Evolutionary conservation across 2,329 filamentous ascomycete species (phyloP), one percentile per base, ranked within the genome.

Genomic region (Periconia digitata): DNA sequence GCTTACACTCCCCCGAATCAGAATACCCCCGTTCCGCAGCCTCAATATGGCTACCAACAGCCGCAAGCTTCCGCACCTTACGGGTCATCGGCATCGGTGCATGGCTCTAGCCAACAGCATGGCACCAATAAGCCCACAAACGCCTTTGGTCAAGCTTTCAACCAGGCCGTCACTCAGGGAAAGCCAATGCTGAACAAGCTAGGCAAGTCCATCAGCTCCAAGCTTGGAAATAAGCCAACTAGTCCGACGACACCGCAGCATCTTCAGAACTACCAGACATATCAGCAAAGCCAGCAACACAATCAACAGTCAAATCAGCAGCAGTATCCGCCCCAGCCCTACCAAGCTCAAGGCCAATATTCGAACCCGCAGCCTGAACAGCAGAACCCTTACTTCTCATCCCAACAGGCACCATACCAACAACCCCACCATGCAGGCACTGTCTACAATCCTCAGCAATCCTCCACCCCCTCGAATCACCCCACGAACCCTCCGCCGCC

Each of bases 101-200:
- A 58, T 53, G 53, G 52, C 16, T 43, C 45, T n/a, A 35, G 56
- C 6, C n/a, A 24, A 17, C 16, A 21, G 21, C 27, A 3, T 32
- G 10, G 27, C n/a, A 20, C 21, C 18, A 21, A 62, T 10, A 67
- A 64, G 50, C 40, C 52, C 20, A 39, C 49, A n/a, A 61, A 58
- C 0, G 49, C 51, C 5, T 62, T 70, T 37, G 64, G 64, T 1
- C 56, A 62, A 29, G 67, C 67, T 55, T 54, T 71, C 52, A 65
- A 71, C 24, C 67, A 70, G 47, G 67, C 66, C 2, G 64, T 70
- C 8, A 66, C 64, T 2, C 67, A 60, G 0, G 56, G 64, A n/a
- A 71, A 69, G 51, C 67, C 67, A 1, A 65, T 70, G 60, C 24
- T 69, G 43, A 62, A 69, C 47, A 71, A 70, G 50, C 42, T 71